Conservation (phyloP, 2,329 filamentous ascomycete genomes). For the Neocucurbitaria cava region DNA sequence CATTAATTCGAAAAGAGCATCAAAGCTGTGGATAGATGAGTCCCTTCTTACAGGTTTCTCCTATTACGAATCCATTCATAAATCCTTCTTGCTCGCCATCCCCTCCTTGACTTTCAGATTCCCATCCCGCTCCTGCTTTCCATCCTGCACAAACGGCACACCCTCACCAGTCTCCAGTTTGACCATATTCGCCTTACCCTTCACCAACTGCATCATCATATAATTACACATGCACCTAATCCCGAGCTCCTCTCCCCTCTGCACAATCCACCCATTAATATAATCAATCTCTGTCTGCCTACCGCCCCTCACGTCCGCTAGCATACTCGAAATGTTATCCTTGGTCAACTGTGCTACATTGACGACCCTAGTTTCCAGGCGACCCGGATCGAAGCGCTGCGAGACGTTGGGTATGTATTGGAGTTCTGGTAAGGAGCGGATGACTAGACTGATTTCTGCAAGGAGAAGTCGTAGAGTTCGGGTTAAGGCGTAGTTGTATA, state of each 20-base stretch:
- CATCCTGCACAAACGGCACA: conserved; percentile 44
- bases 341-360: conserved; percentile 62
- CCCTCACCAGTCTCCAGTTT: conserved; percentile 48
- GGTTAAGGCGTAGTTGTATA: conserved; percentile 70
- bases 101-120: conserved; percentile 4
- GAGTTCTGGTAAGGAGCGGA: conserved; percentile 77
- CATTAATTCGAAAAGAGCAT: too few relatives aligned
- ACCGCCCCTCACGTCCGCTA: conserved; percentile 68
- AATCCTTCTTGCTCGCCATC: background rate
- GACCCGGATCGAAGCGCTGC: conserved; percentile 65
- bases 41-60: too few relatives aligned
- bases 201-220: conserved; percentile 74
- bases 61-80: too few relatives aligned
- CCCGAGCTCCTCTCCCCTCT: conserved; percentile 73
- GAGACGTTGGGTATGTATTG: conserved; percentile 65
- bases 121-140: conserved; percentile 8
- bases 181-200: conserved; percentile 67
- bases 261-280: conserved; percentile 87
- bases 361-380: conserved; percentile 67
- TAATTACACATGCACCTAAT: conserved; percentile 76
- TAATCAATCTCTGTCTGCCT: conserved; percentile 77
- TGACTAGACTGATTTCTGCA: conserved; percentile 74
- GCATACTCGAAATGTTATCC: conserved; percentile 70
- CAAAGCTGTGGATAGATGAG: too few relatives aligned
- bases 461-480: conserved; percentile 74